These are phyloP conservation scores for Ceratocystis ficicola DNA, from an alignment of 2,329 filamentous ascomycete genomes.

Conservation along the genomic window DNA sequence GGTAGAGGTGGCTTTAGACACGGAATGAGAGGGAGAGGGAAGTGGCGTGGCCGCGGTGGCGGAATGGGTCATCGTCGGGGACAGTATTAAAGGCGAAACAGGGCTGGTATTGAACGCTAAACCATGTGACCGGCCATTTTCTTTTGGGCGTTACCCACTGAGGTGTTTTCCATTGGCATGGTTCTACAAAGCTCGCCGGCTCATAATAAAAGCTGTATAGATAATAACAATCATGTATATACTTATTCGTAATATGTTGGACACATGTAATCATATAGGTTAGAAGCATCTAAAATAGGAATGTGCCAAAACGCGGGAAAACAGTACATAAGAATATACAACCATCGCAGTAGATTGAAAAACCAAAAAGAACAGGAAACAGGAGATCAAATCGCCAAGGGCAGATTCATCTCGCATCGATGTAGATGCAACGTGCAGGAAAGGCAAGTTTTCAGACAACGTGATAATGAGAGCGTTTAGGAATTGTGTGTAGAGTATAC, in stretches of 20 bases:
- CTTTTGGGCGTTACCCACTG: not conserved
- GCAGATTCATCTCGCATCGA: not conserved
- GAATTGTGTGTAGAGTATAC: not conserved
- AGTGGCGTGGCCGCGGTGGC: constrained; percentile 30
- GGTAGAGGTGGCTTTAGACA: constrained; percentile 27
- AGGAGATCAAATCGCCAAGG: not conserved
- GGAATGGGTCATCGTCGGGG: constrained; percentile 30
- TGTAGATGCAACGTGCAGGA: not conserved
- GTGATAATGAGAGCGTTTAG: not conserved
- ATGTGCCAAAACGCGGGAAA: not conserved
- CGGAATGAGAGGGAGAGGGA: constrained; percentile 30
- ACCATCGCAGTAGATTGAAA: not conserved
- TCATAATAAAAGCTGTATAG: not conserved
- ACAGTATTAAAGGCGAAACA: constrained; percentile 24
- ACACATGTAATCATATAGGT: not conserved
- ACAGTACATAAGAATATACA: not conserved
- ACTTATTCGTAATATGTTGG: not conserved
- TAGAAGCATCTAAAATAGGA: not conserved
- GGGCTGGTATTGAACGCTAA: not conserved
- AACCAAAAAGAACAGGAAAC: constrained; percentile 1
- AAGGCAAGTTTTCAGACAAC: not conserved
- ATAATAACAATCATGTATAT: not conserved
- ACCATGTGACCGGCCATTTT: not conserved
- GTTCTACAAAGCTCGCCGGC: not conserved
- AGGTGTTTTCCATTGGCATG: not conserved